Conservation (phyloP, 108 stramenopile genomes). For the Cyclotella sp. region DNA sequence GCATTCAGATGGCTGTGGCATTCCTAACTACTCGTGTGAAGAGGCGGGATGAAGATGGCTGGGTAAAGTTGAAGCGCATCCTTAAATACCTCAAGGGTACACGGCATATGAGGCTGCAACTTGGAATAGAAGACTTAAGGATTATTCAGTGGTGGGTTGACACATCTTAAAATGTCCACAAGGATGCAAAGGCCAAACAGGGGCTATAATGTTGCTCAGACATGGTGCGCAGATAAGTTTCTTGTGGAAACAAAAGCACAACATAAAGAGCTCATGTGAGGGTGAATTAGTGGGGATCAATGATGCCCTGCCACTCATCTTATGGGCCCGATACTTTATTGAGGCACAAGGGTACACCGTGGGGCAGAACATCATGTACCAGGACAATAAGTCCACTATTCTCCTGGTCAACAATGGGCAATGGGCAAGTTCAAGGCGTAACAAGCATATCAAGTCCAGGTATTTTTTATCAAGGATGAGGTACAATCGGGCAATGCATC, state of each 20-base stretch:
- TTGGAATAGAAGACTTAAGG: background rate
- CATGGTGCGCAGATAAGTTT: background rate
- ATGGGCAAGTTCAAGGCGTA: too few relatives aligned
- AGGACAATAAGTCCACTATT: slow-evolving; percentile 4
- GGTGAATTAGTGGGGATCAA: background rate
- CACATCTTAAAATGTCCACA: background rate
- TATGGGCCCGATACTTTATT: background rate
- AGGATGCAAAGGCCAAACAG: background rate
- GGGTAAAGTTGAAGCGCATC: background rate
- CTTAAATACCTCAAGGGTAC: background rate
- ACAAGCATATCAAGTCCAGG: too few relatives aligned
- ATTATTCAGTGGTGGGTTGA: background rate
- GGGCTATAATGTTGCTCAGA: background rate
- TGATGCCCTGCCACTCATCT: background rate
- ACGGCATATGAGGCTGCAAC: background rate
- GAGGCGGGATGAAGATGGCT: background rate
- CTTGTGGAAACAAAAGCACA: slow-evolving; percentile 1
- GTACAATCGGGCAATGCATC: too few relatives aligned
- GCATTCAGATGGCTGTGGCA: background rate
- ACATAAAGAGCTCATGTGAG: background rate
- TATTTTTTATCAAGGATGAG: too few relatives aligned
- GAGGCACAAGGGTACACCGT: background rate
- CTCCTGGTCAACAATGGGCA: too few relatives aligned
- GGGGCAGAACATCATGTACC: background rate
- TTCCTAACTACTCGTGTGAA: slow-evolving; percentile 7